Base-by-base conservation (phyloP, 345 rosid genomes). In the Gossypium thurberi region DNA sequence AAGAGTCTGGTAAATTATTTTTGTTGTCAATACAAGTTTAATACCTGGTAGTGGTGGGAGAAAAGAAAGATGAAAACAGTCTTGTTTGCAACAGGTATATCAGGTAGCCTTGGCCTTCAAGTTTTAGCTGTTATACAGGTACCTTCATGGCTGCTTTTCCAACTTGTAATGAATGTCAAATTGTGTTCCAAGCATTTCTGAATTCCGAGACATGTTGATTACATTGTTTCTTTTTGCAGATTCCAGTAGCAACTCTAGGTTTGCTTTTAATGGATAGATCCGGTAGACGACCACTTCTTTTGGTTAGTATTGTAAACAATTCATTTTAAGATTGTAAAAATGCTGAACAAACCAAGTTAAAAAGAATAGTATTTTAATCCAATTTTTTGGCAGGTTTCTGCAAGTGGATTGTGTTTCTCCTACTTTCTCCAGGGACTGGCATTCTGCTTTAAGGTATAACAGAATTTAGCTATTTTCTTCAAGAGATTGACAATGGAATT, bases 271-370 rank as follows among this genome's bases (percentile, higher is more conserved):
- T 84, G 48, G 92, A 88, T 67, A 79, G 23, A 66, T 83, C 63
- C 48, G 92, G 92, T 74, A 75, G 92, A 77, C 81, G 89, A 3
- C 85, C 83, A 18, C 88, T 85, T 23, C 77, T 87, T 8, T 20
- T 87, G 85, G 90, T 87, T 56, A 74, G 81, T 69, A 53, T 55
- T 15, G 33, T 14, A 40, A 70, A 37, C 18, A n/a, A 1, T 13
- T 51, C 37, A 73, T 2, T 23, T 42, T 26, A 2, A 21, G 46
- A n/a, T 17, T 0, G 47, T 28, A 46, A 21, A 40, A 67, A 51
- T 13, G 14, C 42, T 70, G 20, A 42, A 43, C 57, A 61, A 44
- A 23, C 11, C 40, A 33, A 10, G 47, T 20, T 23, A 3, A 23
- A 8, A 17, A 23, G 21, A 10, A 3, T 46, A 23, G 28, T 11